These are phyloP conservation scores for Tillandsia leiboldiana DNA, from an alignment of 176 grass and related monocot genomes.

Conservation along the genomic window DNA sequence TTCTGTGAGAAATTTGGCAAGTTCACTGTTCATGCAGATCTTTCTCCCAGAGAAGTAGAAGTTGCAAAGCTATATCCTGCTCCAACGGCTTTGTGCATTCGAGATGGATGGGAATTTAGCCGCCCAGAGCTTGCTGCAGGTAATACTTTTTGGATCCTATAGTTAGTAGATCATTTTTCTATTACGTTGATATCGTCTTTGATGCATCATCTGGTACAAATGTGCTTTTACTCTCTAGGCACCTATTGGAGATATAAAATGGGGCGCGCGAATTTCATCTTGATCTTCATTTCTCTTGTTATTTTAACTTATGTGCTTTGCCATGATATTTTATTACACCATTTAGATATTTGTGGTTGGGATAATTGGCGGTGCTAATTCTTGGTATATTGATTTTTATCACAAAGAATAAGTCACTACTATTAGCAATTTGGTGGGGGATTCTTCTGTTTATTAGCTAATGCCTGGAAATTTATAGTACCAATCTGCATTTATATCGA, in stretches of 20 bases:
- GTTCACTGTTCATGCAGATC: constrained; percentile 34
- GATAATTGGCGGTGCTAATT: too few species aligned
- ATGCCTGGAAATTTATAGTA: background rate
- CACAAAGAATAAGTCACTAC: background rate
- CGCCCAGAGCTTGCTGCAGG: constrained; percentile 61
- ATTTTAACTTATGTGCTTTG: too few species aligned
- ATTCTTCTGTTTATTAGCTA: constrained; percentile 10
- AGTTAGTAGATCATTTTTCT: constrained; percentile 12
- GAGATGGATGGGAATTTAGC: constrained; percentile 85
- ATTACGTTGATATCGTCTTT: constrained; percentile 10
- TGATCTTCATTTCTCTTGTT: too few species aligned
- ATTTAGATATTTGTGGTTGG: too few species aligned
- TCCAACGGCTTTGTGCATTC: constrained; percentile 84
- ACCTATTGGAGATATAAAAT: too few species aligned
- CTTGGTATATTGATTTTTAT: too few species aligned
- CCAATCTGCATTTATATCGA: background rate
- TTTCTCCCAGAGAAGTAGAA: constrained; percentile 57
- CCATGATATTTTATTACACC: too few species aligned
- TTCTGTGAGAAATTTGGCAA: background rate
- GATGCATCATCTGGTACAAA: background rate
- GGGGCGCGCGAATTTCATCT: too few species aligned
- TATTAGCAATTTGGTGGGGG: background rate
- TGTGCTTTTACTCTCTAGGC: background rate
- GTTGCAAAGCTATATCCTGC: constrained; percentile 70
- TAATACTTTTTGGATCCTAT: constrained; percentile 32